Percentiles rank a stretch among this genome's conserved stretches.
Conservation (phyloP, 345 rosid genomes). For the Geranium rotundifolium region DNA sequence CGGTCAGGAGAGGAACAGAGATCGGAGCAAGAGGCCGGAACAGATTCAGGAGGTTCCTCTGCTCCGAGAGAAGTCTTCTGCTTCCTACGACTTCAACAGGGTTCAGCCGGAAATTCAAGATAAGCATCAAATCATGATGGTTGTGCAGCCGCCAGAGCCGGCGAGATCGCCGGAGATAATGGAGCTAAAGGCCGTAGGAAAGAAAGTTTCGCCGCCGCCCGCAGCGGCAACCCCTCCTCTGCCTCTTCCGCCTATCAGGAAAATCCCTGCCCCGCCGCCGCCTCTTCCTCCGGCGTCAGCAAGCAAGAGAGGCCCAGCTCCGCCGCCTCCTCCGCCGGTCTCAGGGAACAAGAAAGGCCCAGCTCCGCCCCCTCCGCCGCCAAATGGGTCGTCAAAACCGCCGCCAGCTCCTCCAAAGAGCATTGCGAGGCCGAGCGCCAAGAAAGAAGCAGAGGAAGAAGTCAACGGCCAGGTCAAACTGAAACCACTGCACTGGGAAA, state of each 20-base stretch:
- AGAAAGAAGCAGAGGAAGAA: neutral
- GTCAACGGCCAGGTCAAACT: slow-evolving; percentile 45
- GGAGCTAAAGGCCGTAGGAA: neutral
- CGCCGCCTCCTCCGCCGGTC: too few species aligned
- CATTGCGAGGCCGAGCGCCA: neutral
- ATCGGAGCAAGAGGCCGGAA: neutral
- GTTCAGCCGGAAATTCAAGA: neutral
- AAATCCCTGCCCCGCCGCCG: neutral
- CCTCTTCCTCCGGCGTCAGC: neutral
- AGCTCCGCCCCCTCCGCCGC: neutral
- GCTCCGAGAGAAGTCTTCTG: neutral
- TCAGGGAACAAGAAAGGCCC: too few species aligned
- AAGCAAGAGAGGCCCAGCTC: too few species aligned
- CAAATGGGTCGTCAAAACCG: neutral
- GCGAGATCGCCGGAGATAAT: slow-evolving; percentile 3
- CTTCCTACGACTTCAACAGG: neutral
- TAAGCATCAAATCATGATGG: neutral
- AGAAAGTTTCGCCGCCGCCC: neutral
- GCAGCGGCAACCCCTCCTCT: too few species aligned
- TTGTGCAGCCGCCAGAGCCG: neutral
- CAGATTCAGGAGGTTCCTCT: neutral
- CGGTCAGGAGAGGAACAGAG: slow-evolving; percentile 5
- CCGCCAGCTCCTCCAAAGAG: neutral
- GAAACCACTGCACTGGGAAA: slow-evolving; percentile 91
- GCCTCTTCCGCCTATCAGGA: neutral